Percentiles rank a stretch among this genome's conserved stretches.
Conservation (phyloP, 352 stramenopile genomes). For the Phytopythium montanum region DNA sequence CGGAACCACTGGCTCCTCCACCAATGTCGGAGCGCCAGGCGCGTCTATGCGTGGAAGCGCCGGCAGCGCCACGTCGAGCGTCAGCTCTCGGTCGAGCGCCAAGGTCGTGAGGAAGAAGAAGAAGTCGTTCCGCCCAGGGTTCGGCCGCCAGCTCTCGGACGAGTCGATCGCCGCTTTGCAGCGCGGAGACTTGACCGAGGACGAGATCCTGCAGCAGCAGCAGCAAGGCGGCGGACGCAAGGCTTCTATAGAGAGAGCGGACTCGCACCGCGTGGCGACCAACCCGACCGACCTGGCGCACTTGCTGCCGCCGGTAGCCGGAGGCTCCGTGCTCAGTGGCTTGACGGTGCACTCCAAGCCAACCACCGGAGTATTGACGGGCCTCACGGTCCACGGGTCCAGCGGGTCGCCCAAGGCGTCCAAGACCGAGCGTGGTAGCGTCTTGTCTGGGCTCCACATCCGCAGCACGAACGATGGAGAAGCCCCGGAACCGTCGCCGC, state of each 20-base stretch:
- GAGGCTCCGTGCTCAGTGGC: constrained; percentile 55
- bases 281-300: constrained; percentile 62
- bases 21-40: background rate
- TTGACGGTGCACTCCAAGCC: constrained; percentile 49
- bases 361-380: constrained; percentile 40
- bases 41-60: constrained; percentile 20
- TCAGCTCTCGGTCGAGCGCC: constrained; percentile 25
- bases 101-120: constrained; percentile 84
- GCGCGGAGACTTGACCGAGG: constrained; percentile 70
- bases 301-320: constrained; percentile 54
- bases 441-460: constrained; percentile 52
- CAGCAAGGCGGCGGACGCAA: constrained; percentile 11
- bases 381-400: constrained; percentile 61
- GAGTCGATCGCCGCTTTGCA: constrained; percentile 75
- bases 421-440: constrained; percentile 21
- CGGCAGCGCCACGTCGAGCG: constrained; percentile 25
- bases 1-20: constrained; percentile 4
- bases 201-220: constrained; percentile 55
- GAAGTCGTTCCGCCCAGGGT: constrained; percentile 80
- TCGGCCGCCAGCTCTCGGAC: constrained; percentile 80
- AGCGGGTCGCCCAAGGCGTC: constrained; percentile 26
- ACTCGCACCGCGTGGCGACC: constrained; percentile 26
- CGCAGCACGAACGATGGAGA: constrained; percentile 22
- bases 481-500: constrained; percentile 6
- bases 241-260: constrained; percentile 16